Conservation (phyloP, 2,329 filamentous ascomycete genomes). For the Fusarium pseudonygamai region DNA sequence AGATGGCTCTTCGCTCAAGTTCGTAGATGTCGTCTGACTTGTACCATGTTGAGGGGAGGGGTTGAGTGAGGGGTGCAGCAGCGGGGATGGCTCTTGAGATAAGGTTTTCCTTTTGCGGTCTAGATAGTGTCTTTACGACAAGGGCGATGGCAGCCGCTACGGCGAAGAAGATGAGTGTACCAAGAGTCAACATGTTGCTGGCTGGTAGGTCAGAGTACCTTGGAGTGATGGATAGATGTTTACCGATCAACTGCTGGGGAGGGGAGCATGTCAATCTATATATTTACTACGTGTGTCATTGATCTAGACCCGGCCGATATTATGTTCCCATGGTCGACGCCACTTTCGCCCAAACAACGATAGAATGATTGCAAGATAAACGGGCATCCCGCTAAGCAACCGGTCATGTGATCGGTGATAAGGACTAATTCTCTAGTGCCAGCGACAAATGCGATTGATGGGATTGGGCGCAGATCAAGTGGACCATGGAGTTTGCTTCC, state of each 20-base stretch:
- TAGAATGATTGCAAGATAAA: conserved; percentile 7
- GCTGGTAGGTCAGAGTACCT: not conserved
- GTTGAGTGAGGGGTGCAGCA: conserved; percentile 22
- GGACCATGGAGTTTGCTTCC: conserved; percentile 7
- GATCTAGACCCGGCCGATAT: not conserved
- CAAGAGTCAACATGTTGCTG: conserved; percentile 16
- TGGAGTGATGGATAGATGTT: not conserved
- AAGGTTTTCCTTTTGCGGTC: conserved; percentile 16
- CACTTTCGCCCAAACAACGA: not conserved
- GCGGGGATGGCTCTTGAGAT: conserved; percentile 22
- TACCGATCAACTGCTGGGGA: not conserved
- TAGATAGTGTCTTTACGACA: conserved; percentile 9
- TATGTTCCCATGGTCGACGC: conserved; percentile 2
- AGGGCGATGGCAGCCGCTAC: conserved; percentile 6
- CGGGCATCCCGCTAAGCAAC: conserved; percentile 6
- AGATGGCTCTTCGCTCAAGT: conserved; percentile 65
- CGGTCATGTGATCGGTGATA: conserved; percentile 38
- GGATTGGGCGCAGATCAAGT: conserved; percentile 16
- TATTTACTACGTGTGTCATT: not conserved
- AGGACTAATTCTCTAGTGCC: not conserved
- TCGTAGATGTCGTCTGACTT: conserved; percentile 62
- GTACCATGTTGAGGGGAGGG: conserved; percentile 55
- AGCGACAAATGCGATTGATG: conserved; percentile 1
- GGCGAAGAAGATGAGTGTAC: conserved; percentile 7
- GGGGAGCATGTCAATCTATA: conserved; percentile 7